These are phyloP conservation scores for Lagenidium sp. DNA, from an alignment of 352 stramenopile genomes.

Conservation along the genomic window DNA sequence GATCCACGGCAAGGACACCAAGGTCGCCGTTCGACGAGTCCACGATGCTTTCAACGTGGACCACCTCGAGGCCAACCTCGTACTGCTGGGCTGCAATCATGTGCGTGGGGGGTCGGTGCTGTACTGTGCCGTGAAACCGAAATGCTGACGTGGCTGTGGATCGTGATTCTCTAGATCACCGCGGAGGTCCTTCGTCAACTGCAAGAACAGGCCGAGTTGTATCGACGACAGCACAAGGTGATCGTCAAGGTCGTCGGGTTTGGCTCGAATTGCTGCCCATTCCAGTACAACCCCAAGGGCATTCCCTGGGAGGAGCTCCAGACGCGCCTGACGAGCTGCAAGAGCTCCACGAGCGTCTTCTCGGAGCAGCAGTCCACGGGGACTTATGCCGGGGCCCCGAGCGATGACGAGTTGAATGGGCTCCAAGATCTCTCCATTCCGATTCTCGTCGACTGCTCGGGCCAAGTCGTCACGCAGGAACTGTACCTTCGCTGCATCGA, in stretches of 20 bases:
- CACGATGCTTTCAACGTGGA: slow-evolving; percentile 80
- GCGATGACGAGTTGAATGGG: slow-evolving; percentile 37
- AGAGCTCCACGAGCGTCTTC: slow-evolving; percentile 19
- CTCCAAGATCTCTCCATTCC: slow-evolving; percentile 64
- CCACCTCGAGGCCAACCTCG: slow-evolving; percentile 59
- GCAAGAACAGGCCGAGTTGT: slow-evolving; percentile 45
- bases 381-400: slow-evolving; percentile 34
- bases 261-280: slow-evolving; percentile 46
- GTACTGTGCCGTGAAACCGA: no score
- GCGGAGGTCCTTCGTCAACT: slow-evolving; percentile 52
- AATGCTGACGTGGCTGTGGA: no score
- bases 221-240: slow-evolving; percentile 58
- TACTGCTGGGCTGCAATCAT: slow-evolving; percentile 63
- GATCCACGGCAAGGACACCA: slow-evolving; percentile 56
- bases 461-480: slow-evolving; percentile 31
- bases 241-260: slow-evolving; percentile 64
- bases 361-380: slow-evolving; percentile 3
- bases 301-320: slow-evolving; percentile 42
- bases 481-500: slow-evolving; percentile 56
- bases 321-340: slow-evolving; percentile 28
- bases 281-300: slow-evolving; percentile 44
- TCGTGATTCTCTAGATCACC: slow-evolving; percentile 27
- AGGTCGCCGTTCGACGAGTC: slow-evolving; percentile 64
- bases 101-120: slow-evolving; percentile 13
- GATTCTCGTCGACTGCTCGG: slow-evolving; percentile 68